phyloP scores from a whole-genome alignment of 352 stramenopile genomes.

The Pythium periplocum region DNA sequence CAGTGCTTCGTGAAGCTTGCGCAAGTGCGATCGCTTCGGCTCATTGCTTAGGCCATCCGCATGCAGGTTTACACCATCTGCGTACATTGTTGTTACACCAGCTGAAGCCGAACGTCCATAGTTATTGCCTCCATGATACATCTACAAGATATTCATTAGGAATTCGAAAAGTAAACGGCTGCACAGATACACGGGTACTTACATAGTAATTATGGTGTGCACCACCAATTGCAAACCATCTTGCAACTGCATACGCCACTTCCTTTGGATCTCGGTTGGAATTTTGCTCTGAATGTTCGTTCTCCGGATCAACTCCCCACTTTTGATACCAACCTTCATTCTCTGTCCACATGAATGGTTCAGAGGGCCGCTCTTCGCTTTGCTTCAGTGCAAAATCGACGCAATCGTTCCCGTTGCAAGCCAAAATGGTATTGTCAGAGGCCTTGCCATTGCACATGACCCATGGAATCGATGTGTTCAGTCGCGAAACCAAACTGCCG shows the following conservation, averaged over 20 bases:
- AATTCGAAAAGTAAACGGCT: no score
- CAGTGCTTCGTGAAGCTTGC: slow-evolving; percentile 47
- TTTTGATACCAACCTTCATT: slow-evolving; percentile 73
- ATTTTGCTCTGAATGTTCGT: slow-evolving; percentile 19
- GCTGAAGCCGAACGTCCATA: slow-evolving; percentile 53
- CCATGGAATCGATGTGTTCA: slow-evolving; percentile 66
- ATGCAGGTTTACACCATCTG: slow-evolving; percentile 62
- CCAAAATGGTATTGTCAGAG: slow-evolving; percentile 57
- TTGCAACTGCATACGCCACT: slow-evolving; percentile 51
- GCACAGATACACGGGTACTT: slow-evolving; percentile 7
- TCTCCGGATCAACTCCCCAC: slow-evolving; percentile 36
- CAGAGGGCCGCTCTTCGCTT: slow-evolving; percentile 26
- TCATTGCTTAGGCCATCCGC: slow-evolving; percentile 64
- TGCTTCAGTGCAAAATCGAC: slow-evolving; percentile 49
- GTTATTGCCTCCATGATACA: slow-evolving; percentile 78
- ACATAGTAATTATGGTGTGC: slow-evolving; percentile 73
- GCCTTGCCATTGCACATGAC: slow-evolving; percentile 72
- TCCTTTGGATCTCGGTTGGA: slow-evolving; percentile 45
- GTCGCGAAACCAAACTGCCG: slow-evolving; percentile 34
- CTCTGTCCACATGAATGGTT: slow-evolving; percentile 73
- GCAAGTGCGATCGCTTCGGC: slow-evolving; percentile 61
- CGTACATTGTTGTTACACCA: slow-evolving; percentile 70
- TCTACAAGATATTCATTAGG: slow-evolving; percentile 21
- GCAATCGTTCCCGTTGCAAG: slow-evolving; percentile 65
- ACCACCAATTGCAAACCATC: slow-evolving; percentile 64